These are phyloP conservation scores for Lumnitzera racemosa DNA, from an alignment of 345 rosid genomes.

Conservation along the genomic window DNA sequence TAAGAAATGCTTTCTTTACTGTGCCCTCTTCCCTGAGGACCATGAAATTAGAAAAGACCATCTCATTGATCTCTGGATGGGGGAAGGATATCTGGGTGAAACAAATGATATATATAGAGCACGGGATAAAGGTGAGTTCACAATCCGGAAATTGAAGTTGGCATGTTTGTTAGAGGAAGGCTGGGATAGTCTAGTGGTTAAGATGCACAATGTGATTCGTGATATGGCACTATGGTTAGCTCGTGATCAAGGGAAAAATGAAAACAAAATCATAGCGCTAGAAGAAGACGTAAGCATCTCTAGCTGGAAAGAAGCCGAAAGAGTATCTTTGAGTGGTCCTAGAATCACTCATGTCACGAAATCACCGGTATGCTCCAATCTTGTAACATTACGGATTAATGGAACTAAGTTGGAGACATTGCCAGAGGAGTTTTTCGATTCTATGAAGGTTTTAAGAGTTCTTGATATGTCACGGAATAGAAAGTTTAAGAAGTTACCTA, in stretches of 20 bases:
- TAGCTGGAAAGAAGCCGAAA: conserved; percentile 12
- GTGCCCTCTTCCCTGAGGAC: conserved; percentile 18
- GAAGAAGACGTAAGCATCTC: conserved; percentile 2
- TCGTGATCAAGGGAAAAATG: background rate
- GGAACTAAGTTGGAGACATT: conserved; percentile 8
- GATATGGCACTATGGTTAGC: conserved; percentile 40
- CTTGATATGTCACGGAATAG: conserved; percentile 18
- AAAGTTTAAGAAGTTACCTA: conserved; percentile 12
- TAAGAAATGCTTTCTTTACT: conserved; percentile 7
- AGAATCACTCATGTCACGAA: conserved; percentile 11
- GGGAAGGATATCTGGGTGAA: conserved; percentile 21
- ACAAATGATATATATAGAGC: background rate
- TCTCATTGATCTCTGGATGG: conserved; percentile 17
- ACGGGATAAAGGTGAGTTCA: conserved; percentile 13
- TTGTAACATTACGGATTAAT: conserved; percentile 20
- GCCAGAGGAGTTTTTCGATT: conserved; percentile 10
- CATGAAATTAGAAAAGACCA: background rate
- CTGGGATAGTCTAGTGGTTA: conserved; percentile 1
- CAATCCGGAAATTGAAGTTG: conserved; percentile 17
- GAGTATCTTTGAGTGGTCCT: conserved; percentile 19
- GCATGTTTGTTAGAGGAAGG: conserved; percentile 19
- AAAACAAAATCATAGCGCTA: conserved; percentile 9
- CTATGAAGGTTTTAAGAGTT: conserved; percentile 18
- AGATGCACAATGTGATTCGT: conserved; percentile 39
- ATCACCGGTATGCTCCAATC: conserved; percentile 11